Conservation (phyloP, 2,329 filamentous ascomycete genomes). For the Colletotrichum tofieldiae region DNA sequence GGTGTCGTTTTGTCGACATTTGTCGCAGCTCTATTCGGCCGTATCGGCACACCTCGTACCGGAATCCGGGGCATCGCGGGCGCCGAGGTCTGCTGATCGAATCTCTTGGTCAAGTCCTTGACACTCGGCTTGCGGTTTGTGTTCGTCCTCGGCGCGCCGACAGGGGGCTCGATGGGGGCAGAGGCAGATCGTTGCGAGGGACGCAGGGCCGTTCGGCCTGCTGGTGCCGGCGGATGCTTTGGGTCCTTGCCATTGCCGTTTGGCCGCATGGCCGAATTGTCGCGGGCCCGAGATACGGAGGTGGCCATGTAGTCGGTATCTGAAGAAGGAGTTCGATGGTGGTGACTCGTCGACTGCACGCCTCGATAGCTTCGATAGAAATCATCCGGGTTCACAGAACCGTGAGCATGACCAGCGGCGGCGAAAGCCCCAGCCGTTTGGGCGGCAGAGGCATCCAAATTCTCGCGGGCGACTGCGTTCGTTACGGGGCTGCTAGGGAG, state of each 20-base stretch:
- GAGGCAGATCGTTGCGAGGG: constrained; percentile 69
- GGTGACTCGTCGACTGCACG: constrained; percentile 53
- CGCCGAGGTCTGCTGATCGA: constrained; percentile 73
- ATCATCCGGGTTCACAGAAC: constrained; percentile 67
- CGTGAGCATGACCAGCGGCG: constrained; percentile 55
- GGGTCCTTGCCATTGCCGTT: constrained; percentile 66
- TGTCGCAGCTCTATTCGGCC: constrained; percentile 56
- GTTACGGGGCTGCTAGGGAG: constrained; percentile 45
- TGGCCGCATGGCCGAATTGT: constrained; percentile 62
- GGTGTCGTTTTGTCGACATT: constrained; percentile 45
- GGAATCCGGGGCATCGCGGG: constrained; percentile 54
- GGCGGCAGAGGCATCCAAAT: constrained; percentile 41
- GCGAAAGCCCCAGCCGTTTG: constrained; percentile 47
- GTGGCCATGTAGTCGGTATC: constrained; percentile 57
- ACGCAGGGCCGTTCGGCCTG: constrained; percentile 58
- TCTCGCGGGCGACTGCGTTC: constrained; percentile 41
- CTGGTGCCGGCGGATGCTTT: constrained; percentile 62
- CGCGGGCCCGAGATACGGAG: constrained; percentile 54
- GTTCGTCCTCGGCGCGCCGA: constrained; percentile 50
- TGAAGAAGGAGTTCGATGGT: constrained; percentile 43
- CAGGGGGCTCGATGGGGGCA: constrained; percentile 66
- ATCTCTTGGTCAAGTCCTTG: constrained; percentile 84
- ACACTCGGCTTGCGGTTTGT: constrained; percentile 75
- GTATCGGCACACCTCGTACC: constrained; percentile 52
- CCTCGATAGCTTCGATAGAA: constrained; percentile 68